A percentile compares a stretch with the other conserved stretches of the same genome.
phyloP scores from a whole-genome alignment of 352 stramenopile species.

The Phytophthora quininea region DNA sequence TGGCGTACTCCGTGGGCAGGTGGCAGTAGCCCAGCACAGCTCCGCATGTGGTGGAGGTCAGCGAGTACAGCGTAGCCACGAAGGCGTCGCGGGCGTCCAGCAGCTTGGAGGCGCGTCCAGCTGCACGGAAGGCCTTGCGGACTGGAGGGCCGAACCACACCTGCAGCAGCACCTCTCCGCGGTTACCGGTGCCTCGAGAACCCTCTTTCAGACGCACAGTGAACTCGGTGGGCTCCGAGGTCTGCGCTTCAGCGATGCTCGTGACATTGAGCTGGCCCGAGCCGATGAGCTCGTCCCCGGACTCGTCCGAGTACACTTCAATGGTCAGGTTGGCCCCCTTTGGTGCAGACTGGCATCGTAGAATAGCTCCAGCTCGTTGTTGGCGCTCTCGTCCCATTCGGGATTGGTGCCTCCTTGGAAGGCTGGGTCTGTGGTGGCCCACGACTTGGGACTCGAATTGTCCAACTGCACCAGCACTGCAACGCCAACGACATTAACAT shows the following conservation, averaged over 20 bases:
- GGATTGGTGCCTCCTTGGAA: constrained; percentile 65
- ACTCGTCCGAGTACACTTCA: constrained; percentile 78
- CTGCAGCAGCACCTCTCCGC: constrained; percentile 61
- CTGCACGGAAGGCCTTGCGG: constrained; percentile 79
- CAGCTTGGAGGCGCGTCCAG: constrained; percentile 70
- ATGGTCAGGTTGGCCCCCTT: constrained; percentile 60
- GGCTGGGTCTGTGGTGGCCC: constrained; percentile 68
- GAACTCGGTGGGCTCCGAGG: constrained; percentile 35
- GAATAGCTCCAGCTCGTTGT: constrained; percentile 86
- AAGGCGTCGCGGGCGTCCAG: constrained; percentile 75
- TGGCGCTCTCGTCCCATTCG: constrained; percentile 69
- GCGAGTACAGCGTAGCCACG: constrained; percentile 55
- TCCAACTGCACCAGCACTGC: constrained; percentile 76
- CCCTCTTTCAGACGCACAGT: constrained; percentile 61
- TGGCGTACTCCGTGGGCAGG: constrained; percentile 66
- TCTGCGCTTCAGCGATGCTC: constrained; percentile 51
- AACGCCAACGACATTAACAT: constrained; percentile 7
- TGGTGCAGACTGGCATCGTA: constrained; percentile 63
- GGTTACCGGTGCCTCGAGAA: constrained; percentile 37
- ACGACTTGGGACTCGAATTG: constrained; percentile 62
- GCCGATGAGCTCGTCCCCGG: constrained; percentile 73
- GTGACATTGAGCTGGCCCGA: constrained; percentile 63
- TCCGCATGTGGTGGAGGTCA: constrained; percentile 35
- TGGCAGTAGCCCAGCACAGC: constrained; percentile 53
- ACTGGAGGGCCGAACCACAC: constrained; percentile 85